A percentile compares a stretch with the other conserved stretches of the same genome.
phyloP scores from a whole-genome alignment of 2,329 filamentous ascomycete species.

The Thielaviopsis punctulata region DNA sequence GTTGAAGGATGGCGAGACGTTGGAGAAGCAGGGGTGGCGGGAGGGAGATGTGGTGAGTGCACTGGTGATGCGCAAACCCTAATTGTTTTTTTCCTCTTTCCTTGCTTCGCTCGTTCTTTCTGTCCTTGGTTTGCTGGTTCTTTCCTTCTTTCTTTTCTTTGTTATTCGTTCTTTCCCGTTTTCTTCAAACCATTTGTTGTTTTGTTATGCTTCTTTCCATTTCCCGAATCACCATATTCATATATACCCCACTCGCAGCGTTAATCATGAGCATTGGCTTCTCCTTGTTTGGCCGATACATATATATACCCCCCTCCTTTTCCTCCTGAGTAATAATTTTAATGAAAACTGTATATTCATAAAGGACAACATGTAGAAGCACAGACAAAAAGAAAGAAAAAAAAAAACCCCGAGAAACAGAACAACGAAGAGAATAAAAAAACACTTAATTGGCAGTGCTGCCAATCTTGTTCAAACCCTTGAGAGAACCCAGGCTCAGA shows the following conservation, averaged over 20 bases:
- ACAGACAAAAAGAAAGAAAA: no score
- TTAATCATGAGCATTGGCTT: no score
- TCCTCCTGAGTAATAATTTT: no score
- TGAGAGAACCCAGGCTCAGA: conserved; percentile 80
- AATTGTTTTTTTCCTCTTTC: background rate
- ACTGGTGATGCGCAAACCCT: conserved; percentile 35
- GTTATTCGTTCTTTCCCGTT: background rate
- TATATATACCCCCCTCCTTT: no score
- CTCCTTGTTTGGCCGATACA: no score
- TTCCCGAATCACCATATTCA: background rate
- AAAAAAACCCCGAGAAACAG: conserved; percentile 4
- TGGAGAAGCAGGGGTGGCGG: conserved; percentile 59
- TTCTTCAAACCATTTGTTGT: no score
- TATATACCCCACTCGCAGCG: no score
- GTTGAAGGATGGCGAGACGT: conserved; percentile 47
- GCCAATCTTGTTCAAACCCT: conserved; percentile 75
- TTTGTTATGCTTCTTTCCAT: background rate
- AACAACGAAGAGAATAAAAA: conserved; percentile 8
- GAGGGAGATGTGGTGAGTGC: conserved; percentile 62
- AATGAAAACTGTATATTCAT: background rate
- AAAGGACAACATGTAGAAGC: background rate
- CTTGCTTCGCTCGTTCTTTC: background rate
- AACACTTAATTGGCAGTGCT: conserved; percentile 18
- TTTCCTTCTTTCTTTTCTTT: background rate
- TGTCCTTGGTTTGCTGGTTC: background rate